These are phyloP conservation scores for Paracoccidioides brasiliensis DNA, from an alignment of 2,329 filamentous ascomycete genomes.

Conservation along the genomic window DNA sequence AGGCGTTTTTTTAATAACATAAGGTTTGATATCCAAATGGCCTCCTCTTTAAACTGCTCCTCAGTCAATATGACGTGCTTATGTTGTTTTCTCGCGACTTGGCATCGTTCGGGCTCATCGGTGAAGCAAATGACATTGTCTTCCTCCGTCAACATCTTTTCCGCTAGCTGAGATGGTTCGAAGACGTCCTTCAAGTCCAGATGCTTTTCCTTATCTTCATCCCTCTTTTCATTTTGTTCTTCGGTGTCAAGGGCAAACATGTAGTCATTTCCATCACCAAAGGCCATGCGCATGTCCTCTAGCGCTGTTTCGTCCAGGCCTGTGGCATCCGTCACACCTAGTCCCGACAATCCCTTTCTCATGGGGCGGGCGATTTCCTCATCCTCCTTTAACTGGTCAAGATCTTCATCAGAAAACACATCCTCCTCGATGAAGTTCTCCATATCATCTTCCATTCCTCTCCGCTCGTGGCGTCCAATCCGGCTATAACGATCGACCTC, in stretches of 20 bases:
- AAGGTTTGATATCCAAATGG: slow-evolving; percentile 78
- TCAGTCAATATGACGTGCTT: slow-evolving; percentile 65
- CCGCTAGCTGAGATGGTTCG: slow-evolving; percentile 84
- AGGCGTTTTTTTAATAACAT: slow-evolving; percentile 80
- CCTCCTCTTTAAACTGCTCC: slow-evolving; percentile 82
- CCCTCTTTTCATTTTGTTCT: slow-evolving; percentile 66
- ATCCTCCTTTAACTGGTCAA: slow-evolving; percentile 65
- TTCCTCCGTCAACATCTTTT: slow-evolving; percentile 89
- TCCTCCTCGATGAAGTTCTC: slow-evolving; percentile 97
- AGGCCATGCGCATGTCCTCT: slow-evolving; percentile 92
- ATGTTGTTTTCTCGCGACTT: slow-evolving; percentile 81
- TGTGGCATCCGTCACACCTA: slow-evolving; percentile 61
- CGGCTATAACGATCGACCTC: slow-evolving; percentile 40
- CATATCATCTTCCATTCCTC: slow-evolving; percentile 62
- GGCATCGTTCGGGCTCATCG: slow-evolving; percentile 89
- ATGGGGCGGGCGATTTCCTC: slow-evolving; percentile 74
- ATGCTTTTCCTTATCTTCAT: slow-evolving; percentile 64
- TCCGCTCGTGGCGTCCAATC: slow-evolving; percentile 34
- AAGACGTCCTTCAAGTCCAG: slow-evolving; percentile 96
- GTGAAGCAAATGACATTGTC: slow-evolving; percentile 81
- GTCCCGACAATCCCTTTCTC: slow-evolving; percentile 52
- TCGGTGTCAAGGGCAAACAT: slow-evolving; percentile 86
- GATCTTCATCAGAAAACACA: slow-evolving; percentile 73
- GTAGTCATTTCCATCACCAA: slow-evolving; percentile 91
- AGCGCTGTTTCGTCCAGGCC: slow-evolving; percentile 84